Conservation (phyloP, 192 early-diverging fungal species). For the Coemansia sp. region DNA sequence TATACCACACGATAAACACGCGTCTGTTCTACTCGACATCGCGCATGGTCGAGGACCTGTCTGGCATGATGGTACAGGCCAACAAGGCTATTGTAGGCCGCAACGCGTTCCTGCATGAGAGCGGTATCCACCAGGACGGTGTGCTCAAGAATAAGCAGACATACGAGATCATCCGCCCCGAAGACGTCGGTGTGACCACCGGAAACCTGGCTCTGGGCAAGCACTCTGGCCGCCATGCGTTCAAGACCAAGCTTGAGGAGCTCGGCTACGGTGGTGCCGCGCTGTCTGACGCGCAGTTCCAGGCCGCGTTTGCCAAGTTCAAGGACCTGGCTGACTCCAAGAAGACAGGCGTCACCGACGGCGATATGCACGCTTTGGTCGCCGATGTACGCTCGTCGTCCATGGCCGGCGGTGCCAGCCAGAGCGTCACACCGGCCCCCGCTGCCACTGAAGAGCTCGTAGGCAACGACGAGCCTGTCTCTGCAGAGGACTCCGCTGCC, state of each 20-base stretch:
- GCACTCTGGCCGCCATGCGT: slow-evolving; percentile 93
- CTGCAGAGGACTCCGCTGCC: not conserved
- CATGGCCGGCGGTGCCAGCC: slow-evolving; percentile 11
- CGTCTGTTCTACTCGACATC: slow-evolving; percentile 83
- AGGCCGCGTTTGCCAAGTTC: slow-evolving; percentile 83
- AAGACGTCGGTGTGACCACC: slow-evolving; percentile 85
- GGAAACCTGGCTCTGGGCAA: slow-evolving; percentile 89
- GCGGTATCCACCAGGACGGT: slow-evolving; percentile 98
- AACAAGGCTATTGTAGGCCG: slow-evolving; percentile 98
- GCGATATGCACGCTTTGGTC: slow-evolving; percentile 84
- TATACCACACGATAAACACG: slow-evolving; percentile 90
- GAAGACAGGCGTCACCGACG: slow-evolving; percentile 84
- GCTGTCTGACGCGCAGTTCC: slow-evolving; percentile 63
- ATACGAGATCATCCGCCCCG: slow-evolving; percentile 96
- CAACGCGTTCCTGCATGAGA: slow-evolving; percentile 97
- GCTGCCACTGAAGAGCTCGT: slow-evolving; percentile 8
- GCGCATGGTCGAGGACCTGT: slow-evolving; percentile 82
- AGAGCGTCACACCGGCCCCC: not conserved
- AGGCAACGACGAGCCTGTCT: not conserved
- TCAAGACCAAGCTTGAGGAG: slow-evolving; percentile 76
- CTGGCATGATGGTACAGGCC: slow-evolving; percentile 94
- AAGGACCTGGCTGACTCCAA: slow-evolving; percentile 89
- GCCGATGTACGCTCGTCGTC: slow-evolving; percentile 69
- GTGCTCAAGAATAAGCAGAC: slow-evolving; percentile 94
- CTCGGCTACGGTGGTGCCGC: slow-evolving; percentile 70